These are phyloP conservation scores for Sonneratia alba DNA, from an alignment of 345 rosid genomes.

Conservation along the genomic window DNA sequence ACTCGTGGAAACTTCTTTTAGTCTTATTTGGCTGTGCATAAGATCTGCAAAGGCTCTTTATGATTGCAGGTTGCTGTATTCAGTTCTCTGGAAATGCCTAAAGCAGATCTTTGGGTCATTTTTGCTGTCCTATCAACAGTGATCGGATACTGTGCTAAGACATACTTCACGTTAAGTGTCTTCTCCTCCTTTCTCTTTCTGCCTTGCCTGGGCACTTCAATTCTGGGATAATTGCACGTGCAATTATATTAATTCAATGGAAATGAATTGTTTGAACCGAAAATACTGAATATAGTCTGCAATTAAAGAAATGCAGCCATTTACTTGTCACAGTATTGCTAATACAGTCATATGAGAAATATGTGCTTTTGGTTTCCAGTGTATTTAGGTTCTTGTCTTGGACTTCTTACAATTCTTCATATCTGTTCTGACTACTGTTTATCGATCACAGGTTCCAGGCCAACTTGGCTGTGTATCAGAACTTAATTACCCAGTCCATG, in stretches of 20 bases:
- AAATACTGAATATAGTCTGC: background rate
- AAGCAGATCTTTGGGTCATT: conserved; percentile 81
- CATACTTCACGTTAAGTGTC: conserved; percentile 88
- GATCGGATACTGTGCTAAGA: conserved; percentile 90
- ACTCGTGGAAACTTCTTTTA: background rate
- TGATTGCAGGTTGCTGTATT: conserved; percentile 59
- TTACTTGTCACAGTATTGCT: background rate
- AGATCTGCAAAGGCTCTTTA: background rate
- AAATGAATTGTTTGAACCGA: background rate
- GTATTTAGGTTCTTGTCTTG: background rate
- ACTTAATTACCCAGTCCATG: conserved; percentile 88
- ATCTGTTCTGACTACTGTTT: conserved; percentile 7
- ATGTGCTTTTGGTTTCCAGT: background rate
- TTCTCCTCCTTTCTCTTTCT: background rate
- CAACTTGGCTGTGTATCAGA: conserved; percentile 80
- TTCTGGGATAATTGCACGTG: background rate
- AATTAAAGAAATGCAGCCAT: background rate
- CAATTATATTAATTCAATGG: background rate
- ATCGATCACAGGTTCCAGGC: conserved; percentile 58
- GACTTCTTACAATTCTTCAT: background rate
- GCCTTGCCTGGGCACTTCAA: background rate
- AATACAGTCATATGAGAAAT: background rate
- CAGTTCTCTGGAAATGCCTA: conserved; percentile 69
- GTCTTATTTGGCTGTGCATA: background rate
- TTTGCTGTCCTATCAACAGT: conserved; percentile 79